Evolutionary conservation across 163 green algal genomes (phyloP), one percentile per base, ranked within the genome.

Genomic region (Scenedesmus sp.): DNA sequence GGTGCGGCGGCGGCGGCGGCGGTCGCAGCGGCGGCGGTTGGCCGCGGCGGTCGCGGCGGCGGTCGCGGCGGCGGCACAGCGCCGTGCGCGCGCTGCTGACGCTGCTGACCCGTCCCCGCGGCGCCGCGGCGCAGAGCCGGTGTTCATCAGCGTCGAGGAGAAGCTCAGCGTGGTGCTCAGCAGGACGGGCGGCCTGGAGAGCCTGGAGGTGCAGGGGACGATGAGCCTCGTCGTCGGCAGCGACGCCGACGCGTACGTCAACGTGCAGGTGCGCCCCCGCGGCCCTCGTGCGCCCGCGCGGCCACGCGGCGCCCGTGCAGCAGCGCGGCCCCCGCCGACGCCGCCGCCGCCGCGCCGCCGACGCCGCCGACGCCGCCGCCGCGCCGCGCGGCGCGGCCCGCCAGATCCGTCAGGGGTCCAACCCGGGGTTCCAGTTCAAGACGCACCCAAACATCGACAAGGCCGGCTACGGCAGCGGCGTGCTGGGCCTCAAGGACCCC

Each of bases 401-500:
- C 5, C 18, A 70, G 69, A 39, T 77, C 15, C 70, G 70, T 15
- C 73, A 81, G 4, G 92, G 92, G 4, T 50, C 84, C 31, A 96
- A 97, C 84, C 63, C 83, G 18, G 92, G 89, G 7, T 98, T 97
- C 87, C 94, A 98, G 85, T 99, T 99, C 93, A 99, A 99, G 91
- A 99, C 96, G 63, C 96, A 99, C 83, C 96, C 96, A 60, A 99
- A 99, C 87, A 99, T 99, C 83, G 96, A 99, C 92, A 99, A 99
- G 88, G 83, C 80, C 31, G 75, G 91, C 50, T 97, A 97, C 89
- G 81, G 69, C 33, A 62, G 70, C 58, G 83, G 85, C 78, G 73
- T 95, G 24, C 87, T 99, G 58, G 91, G 87, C 3, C 90, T 99
- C 33, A 98, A 98, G 81, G 96, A 99, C 83, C 89, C 96, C 10